Percentiles rank a stretch among this genome's conserved stretches.
phyloP scores from a whole-genome alignment of 78 protist genomes.

The Dictyostelium brefeldianum region DNA sequence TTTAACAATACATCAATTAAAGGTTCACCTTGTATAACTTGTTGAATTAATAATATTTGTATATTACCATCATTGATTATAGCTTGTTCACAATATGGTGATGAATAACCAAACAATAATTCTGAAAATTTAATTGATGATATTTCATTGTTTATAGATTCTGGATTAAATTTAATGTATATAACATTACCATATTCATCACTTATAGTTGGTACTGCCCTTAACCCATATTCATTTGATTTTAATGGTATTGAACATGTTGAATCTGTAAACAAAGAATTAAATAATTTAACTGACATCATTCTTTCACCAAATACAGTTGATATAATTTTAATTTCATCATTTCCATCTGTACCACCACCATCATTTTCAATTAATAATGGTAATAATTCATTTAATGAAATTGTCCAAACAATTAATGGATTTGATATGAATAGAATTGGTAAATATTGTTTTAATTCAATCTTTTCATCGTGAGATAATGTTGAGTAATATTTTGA shows the following conservation, averaged over 20 bases:
- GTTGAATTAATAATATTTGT: neutral
- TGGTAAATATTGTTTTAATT: neutral
- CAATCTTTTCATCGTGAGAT: neutral
- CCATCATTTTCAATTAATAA: neutral
- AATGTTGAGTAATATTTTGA: neutral
- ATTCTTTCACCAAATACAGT: neutral
- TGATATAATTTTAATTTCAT: neutral
- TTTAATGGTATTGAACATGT: neutral
- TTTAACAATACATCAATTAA: neutral
- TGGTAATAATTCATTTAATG: neutral
- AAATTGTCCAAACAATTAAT: neutral
- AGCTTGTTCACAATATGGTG: neutral
- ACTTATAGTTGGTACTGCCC: neutral
- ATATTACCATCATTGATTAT: neutral
- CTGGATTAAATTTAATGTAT: neutral
- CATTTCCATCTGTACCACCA: neutral
- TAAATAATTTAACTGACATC: neutral
- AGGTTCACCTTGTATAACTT: neutral
- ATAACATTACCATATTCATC: conserved; percentile 7
- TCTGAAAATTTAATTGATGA: neutral
- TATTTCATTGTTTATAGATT: neutral
- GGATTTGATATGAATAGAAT: neutral
- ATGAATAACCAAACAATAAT: neutral
- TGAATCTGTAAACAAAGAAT: neutral
- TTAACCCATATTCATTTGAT: neutral